phyloP scores from a whole-genome alignment of 1,284 basidiomycete species.

The Blastosporella zonata region DNA sequence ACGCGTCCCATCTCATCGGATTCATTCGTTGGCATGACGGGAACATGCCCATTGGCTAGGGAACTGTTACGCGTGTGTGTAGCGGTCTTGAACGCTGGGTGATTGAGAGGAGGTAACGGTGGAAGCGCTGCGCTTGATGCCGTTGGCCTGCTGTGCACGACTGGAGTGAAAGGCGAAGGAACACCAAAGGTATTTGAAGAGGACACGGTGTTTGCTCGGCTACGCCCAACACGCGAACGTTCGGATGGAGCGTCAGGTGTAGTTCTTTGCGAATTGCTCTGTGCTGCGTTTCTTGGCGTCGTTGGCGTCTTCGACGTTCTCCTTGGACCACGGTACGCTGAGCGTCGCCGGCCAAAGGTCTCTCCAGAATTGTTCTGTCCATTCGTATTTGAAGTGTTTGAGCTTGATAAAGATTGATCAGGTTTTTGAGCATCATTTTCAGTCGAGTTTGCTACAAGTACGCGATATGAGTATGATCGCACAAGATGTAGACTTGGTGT shows the following conservation, averaged over 20 bases:
- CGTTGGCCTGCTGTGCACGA: conserved; percentile 21
- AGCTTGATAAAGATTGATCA: conserved; percentile 16
- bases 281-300: conserved; percentile 11
- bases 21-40: conserved; percentile 1
- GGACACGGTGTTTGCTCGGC: conserved; percentile 21
- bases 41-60: neutral
- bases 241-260: conserved; percentile 22
- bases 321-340: conserved; percentile 5
- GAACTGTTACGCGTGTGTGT: conserved; percentile 16
- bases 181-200: conserved; percentile 36
- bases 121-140: conserved; percentile 32
- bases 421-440: conserved; percentile 3
- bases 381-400: conserved; percentile 12
- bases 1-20: conserved; percentile 14
- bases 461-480: conserved; percentile 1
- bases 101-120: conserved; percentile 49
- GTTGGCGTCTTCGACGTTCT: conserved; percentile 7
- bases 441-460: conserved; percentile 1
- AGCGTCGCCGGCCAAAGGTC: conserved; percentile 15
- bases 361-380: conserved; percentile 15
- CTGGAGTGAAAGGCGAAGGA: conserved; percentile 27
- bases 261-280: conserved; percentile 15
- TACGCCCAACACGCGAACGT: conserved; percentile 13
- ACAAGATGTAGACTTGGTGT: neutral
- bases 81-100: conserved; percentile 41